Evolutionary conservation across 805 yeast genomes (phyloP), one percentile per base, ranked within the genome.

Genomic region (Tanozyma kutaoensis): DNA sequence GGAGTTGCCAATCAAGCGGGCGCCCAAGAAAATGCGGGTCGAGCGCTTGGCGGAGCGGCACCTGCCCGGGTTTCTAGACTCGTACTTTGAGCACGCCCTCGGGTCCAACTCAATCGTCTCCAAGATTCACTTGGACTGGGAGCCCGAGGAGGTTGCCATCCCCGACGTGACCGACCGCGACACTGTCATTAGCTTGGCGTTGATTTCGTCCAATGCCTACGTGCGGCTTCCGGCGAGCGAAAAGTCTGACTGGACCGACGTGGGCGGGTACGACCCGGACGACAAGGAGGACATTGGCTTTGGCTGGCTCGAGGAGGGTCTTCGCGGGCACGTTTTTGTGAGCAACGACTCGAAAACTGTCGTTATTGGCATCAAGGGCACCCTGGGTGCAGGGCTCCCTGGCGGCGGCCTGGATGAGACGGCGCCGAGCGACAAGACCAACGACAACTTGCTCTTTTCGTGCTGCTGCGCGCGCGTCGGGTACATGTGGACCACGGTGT

Each of bases 391-490:
- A 1, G 68, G 69, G 4, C 46, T 65, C 4, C 65, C 69, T 1
- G 63, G 63, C 3, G 48, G 70, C 41, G 65, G 64, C 8, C 39
- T 46, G 14, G 62, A 58, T 1, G 95, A 78, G 27, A 88, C 97
- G 0, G 76, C 79, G 0, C 70, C 64, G 1, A 74, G 71, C 32
- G 98, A 91, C 47, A 84, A 81, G 48, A 50, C 65, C 16, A 91
- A 88, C 47, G 97, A 91, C 48, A 91, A 91, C 43, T 45, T 88
- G 31, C 53, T 91, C 20, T 91, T 91, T 47, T 80, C 93, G 8
- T 91, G 98, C 50, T 91, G 98, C 49, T 91, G 98, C 55, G 97
- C 95, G 1, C 65, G 96, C 21, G 77, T 88, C 2, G 71, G 91
- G 21, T 85, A 84, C 37, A 52, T 82, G 51, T 91, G 97, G 98